Evolutionary conservation across 495 filamentous ascomycete species (phyloP), one percentile per base, ranked within the genome.

Genomic region (Penicillium waksmanii): DNA sequence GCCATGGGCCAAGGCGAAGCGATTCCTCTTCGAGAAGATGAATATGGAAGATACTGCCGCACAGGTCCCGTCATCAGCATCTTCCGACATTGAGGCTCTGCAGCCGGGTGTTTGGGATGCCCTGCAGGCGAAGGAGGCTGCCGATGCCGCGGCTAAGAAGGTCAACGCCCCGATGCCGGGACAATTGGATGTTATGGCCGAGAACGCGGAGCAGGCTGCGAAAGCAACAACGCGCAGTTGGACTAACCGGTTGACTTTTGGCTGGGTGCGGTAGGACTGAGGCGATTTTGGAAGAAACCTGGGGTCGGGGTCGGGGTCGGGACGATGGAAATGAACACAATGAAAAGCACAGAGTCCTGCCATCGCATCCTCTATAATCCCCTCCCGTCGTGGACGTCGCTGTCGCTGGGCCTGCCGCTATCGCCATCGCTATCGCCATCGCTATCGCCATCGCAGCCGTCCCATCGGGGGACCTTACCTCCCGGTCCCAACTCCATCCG

Each of bases 1-100:
- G 38, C 71, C 74, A 11, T 81, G 77, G 78, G 74, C 73, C 56
- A 72, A 76, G 63, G 60, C 68, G 18, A 81, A 80, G 73, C 58
- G 57, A 50, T 76, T 73, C 62, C 64, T 82, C 8, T 66, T 76
- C 44, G 77, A 77, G 8, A 81, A 77, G 59, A 64, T 84, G 68
- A 82, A 82, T 64, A 67, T 69, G 46, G 82, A 81, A 51, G 82
- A 81, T 56, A 66, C 73, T 43, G 54, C 51, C 34, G 48, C 56
- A 7, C 61, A 62, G 58, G 58, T 63, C 11, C 53, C 34, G 5
- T 42, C 69, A 12, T 42, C 53, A 4, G 36, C 44, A 11, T 33
- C 58, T 17, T 52, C 58, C 13, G 53, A 55, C 9, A 51, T 53
- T 46, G 55, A 36, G 44, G 44, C 49, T n/a, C 44, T 40, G 1